Base-by-base conservation (phyloP, 495 filamentous ascomycete species). In the Hypoxylon lienhwacheense region DNA sequence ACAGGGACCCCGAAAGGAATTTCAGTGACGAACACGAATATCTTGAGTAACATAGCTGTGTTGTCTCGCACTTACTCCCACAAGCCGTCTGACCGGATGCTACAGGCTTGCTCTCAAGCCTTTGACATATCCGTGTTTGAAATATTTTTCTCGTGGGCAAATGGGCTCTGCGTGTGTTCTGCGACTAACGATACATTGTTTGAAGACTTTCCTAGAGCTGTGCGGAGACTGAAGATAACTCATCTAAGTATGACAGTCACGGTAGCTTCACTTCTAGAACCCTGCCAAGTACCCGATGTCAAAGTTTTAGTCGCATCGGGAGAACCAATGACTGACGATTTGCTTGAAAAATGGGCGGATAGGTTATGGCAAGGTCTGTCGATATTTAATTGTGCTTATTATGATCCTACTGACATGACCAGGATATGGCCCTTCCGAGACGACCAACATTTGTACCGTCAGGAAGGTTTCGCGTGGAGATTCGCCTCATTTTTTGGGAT, bases 111-210 rank as follows among this genome's bases (percentile, higher is more conserved):
- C 56, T 87, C 85, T 0, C 82, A 87, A 62, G 82, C 81, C 11
- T 91, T 89, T 60, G 85, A 89, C 63, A 83, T 89, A 12, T 89
- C 86, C 1, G 85, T 92, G 1, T 89, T 90, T 55, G 89, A 91
- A 54, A 85, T 90, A 11, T 89, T 91, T 60, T 90, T 87, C 51
- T 68, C 88, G 7, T 91, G 86, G 88, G 76, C 77, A 16, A 74
- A 74, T 25, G 86, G 86, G n/a, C 84, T 89, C 69, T 83, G 81
- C 51, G 72, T 92, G 16, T 91, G 85, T 62, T 81, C 86, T 4
- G 82, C 78, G 7, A 76, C 77, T 3, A 86, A 86, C 39, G 82
- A 88, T 50, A 70, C 75, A 4, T 64, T 91, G 1, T 84, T 85
- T 43, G 71, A 71, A n/a, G 80, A 89, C 55, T 69, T 90, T 1